Evolutionary conservation across 192 early-diverging fungal species (phyloP), one percentile per base, ranked within the genome.

Genomic region (Coemansia sp.): DNA sequence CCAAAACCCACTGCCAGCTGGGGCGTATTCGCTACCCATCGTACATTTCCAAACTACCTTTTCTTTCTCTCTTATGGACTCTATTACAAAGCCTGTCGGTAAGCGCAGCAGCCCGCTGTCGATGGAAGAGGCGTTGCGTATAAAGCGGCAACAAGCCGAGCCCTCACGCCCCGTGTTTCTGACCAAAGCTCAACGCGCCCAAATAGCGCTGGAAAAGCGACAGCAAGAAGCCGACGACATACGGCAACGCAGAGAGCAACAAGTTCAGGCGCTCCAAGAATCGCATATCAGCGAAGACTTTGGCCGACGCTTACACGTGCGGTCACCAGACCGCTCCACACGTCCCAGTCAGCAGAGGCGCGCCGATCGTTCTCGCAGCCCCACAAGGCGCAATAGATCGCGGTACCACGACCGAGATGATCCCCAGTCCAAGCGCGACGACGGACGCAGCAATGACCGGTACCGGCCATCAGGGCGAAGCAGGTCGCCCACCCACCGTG

Each of bases 141-240:
- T 77, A n/a, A 76, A 61, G 31, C 72, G 49, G 5, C 52, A 74
- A 47, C 49, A 65, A 41, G 66, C 65, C 15, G 82, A 76, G 67
- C 74, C 77, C 31, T 49, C 36, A 5, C 41, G 60, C 18, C 82
- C 82, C 2, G 78, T 84, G 44, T 99, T 97, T 66, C 62, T 99
- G 68, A 93, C 92, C 16, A 99, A 99, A 76, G 94, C 92, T 76
- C 91, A 99, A 76, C 87, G 97, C 16, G 92, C 92, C 29, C 87
- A 94, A 66, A 66, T 92, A 41, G 97, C 97, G 6, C 79, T 99
- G 24, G 93, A 97, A 67, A 85, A 87, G 50, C 80, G 92, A 43
- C 89, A 92, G 78, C 87, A 88, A 57, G 92, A 97, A 69, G 95
- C 97, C 0, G 92, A 94, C 53, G 87, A 89, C 38, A 70, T 85